Evolutionary conservation across 306 rosid genomes (phyloP).

Genomic region (Cicer arietinum): DNA sequence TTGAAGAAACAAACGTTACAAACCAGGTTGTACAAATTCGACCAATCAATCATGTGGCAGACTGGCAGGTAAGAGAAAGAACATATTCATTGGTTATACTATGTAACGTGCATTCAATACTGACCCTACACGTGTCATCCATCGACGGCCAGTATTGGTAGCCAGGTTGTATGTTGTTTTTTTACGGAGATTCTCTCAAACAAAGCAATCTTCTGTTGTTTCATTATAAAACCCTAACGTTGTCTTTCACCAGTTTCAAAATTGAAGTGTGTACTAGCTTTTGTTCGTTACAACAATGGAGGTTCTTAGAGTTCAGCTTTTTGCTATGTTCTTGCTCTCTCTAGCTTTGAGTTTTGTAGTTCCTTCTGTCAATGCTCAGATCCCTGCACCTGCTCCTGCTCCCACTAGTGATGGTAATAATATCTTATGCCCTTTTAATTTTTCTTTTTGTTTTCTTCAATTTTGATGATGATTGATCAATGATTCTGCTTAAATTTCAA

Average conservation of each 20-base stretch:
- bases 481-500: not conserved
- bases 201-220: slow-evolving; percentile 3
- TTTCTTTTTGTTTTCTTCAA: not conserved
- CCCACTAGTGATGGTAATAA: slow-evolving; percentile 71
- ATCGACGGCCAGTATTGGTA: slow-evolving; percentile 43
- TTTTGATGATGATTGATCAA: not conserved
- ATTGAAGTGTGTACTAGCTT: not conserved
- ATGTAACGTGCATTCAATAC: slow-evolving; percentile 51
- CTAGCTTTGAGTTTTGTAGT: slow-evolving; percentile 50
- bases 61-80: not conserved
- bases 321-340: slow-evolving; percentile 48
- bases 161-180: slow-evolving; percentile 50
- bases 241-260: not conserved
- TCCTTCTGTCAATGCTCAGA: slow-evolving; percentile 63
- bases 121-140: slow-evolving; percentile 49
- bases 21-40: slow-evolving; percentile 43
- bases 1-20: not conserved
- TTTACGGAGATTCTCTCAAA: slow-evolving; percentile 48
- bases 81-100: slow-evolving; percentile 41
- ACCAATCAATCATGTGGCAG: slow-evolving; percentile 37
- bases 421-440: not conserved
- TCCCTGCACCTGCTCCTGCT: slow-evolving; percentile 65
- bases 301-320: slow-evolving; percentile 53
- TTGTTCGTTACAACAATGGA: slow-evolving; percentile 49
- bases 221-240: slow-evolving; percentile 24